These are phyloP conservation scores for Pelagomonas calceolata DNA, from an alignment of 108 stramenopile genomes.

Conservation along the genomic window DNA sequence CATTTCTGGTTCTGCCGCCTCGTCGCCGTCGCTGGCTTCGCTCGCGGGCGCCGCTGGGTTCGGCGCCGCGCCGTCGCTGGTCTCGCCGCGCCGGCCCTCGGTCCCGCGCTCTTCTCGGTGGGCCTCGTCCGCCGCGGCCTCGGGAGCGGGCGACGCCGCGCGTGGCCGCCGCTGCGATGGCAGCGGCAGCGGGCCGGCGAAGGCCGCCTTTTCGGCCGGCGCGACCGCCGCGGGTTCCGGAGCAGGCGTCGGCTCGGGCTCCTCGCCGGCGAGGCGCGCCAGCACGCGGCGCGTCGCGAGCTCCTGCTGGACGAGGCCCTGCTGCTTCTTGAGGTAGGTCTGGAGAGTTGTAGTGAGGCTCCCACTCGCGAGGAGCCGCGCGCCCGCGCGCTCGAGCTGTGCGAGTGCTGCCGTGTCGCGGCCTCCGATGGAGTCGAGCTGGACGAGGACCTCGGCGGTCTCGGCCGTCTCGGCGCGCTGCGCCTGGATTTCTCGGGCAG, in stretches of 20 bases:
- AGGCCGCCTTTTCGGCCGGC: too few species aligned
- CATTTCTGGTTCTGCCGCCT: neutral
- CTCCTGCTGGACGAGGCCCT: neutral
- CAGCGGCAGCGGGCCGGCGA: neutral
- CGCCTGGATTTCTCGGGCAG: neutral
- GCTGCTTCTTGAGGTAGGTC: neutral
- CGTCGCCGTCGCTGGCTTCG: neutral
- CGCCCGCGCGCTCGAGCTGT: neutral
- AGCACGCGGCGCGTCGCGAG: neutral
- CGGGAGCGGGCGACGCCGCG: too few species aligned
- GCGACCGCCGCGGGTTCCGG: neutral
- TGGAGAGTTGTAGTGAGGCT: neutral
- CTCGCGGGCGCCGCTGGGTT: neutral
- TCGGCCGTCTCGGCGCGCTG: neutral
- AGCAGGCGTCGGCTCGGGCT: neutral
- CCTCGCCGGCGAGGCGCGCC: neutral
- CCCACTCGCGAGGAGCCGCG: neutral
- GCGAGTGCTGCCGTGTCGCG: neutral
- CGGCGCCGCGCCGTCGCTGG: too few species aligned
- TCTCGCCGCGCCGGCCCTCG: too few species aligned
- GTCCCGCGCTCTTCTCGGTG: neutral
- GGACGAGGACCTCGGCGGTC: neutral
- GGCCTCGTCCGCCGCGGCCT: neutral
- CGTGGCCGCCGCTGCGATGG: neutral
- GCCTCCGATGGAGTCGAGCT: neutral